Base-by-base conservation (phyloP, 2,329 filamentous ascomycete species). In the Bipolaris gigantea region DNA sequence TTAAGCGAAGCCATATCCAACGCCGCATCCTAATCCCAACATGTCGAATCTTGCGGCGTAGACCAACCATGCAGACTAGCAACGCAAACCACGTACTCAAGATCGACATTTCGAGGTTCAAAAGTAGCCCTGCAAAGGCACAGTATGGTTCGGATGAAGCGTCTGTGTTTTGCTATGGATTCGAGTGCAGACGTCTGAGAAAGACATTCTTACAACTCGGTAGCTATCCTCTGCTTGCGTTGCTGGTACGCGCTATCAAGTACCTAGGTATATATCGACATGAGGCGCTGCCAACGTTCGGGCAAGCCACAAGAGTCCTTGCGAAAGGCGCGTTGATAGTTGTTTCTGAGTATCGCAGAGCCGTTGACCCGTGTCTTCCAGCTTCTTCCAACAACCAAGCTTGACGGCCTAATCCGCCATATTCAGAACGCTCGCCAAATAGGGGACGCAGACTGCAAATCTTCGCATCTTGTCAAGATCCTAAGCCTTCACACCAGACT, bases 91-190 rank as follows among this genome's bases (percentile, higher is more conserved):
- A 63, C 55, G 51, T 53, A 56, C 56, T 59, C 60, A 61, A 57
- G 55, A 48, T 60, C 56, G 55, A 64, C 60, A 57, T 65, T 63
- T 65, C 65, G 68, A 64, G 60, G 59, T 60, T 61, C 65, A 71
- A 61, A 70, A 66, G 67, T 61, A 73, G 70, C 65, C 66, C 53
- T 63, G 69, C 67, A 72, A 71, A 72, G 70, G 69, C 72, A 75
- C 72, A 74, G 69, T 72, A 51, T 64, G 69, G 65, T 74, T 73
- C 71, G 70, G 69, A 62, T 73, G 73, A 75, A 74, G 64, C 73
- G 70, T 73, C 73, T 76, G 77, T 78, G 75, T 78, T 87, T 84
- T 88, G 86, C 87, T 89, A 89, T 85, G 85, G 83, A 86, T 72
- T 76, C 76, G 76, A 83, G 84, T 85, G 83, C 84, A 83, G 75